Percentiles rank a stretch among this genome's conserved stretches.
Evolutionary conservation across 1,284 basidiomycete species (phyloP).

Genomic region (Lentinula novae-zelandiae): DNA sequence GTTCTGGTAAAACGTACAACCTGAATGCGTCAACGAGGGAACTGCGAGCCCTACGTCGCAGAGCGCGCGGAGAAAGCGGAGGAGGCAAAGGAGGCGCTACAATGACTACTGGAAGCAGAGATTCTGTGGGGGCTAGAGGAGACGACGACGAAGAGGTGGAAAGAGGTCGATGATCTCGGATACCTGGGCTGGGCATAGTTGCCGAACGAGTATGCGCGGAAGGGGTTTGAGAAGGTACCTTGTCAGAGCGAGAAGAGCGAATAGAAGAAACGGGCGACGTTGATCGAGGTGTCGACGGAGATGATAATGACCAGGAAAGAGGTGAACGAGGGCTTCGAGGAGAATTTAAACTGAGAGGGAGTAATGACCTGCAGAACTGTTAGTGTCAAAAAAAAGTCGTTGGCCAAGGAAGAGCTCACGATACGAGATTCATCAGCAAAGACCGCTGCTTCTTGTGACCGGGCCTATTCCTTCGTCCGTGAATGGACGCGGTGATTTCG

Average conservation of each 20-base stretch:
- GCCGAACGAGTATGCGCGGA: conserved; percentile 22
- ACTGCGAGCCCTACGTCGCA: conserved; percentile 70
- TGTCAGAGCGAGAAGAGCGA: conserved; percentile 16
- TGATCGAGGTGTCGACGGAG: conserved; percentile 11
- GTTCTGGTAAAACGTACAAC: conserved; percentile 55
- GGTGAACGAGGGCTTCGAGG: conserved; percentile 16
- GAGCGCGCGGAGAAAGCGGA: conserved; percentile 32
- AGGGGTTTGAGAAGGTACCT: conserved; percentile 15
- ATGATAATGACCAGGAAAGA: conserved; percentile 9
- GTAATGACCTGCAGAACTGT: conserved; percentile 27
- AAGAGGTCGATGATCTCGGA: conserved; percentile 14
- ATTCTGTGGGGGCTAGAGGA: conserved; percentile 7
- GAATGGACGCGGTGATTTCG: not conserved
- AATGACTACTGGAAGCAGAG: conserved; percentile 11
- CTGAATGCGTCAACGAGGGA: conserved; percentile 74
- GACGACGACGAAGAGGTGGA: conserved; percentile 11
- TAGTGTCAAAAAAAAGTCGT: not conserved
- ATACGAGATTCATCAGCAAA: conserved; percentile 62
- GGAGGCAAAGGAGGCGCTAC: conserved; percentile 24
- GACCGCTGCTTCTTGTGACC: conserved; percentile 61
- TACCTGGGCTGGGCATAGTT: not conserved
- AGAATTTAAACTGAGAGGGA: conserved; percentile 11
- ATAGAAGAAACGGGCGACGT: conserved; percentile 23
- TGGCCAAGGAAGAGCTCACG: conserved; percentile 34
- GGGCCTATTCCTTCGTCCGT: conserved; percentile 19